phyloP scores from a whole-genome alignment of 495 filamentous ascomycete species.

The Jackrogersella multiformis region DNA sequence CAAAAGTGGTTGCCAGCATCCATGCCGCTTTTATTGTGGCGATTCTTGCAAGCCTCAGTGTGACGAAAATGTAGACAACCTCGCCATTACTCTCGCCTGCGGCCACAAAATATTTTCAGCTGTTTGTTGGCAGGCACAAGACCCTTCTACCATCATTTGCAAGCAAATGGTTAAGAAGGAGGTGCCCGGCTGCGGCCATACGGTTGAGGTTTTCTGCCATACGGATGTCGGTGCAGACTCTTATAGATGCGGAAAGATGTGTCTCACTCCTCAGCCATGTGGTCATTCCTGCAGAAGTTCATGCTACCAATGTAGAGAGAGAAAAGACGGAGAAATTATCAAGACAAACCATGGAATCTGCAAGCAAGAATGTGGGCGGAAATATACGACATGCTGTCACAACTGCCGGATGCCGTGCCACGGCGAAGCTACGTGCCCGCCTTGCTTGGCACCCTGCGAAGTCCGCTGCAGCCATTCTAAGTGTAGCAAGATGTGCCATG shows the following conservation, averaged over 20 bases:
- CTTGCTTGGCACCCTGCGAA: slow-evolving; percentile 66
- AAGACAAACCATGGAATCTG: slow-evolving; percentile 61
- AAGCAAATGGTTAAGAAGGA: slow-evolving; percentile 49
- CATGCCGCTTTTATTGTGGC: slow-evolving; percentile 69
- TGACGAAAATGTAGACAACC: slow-evolving; percentile 45
- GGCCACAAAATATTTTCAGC: slow-evolving; percentile 62
- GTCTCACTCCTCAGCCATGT: slow-evolving; percentile 59
- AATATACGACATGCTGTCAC: slow-evolving; percentile 69
- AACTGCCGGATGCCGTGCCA: slow-evolving; percentile 65
- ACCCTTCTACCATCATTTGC: slow-evolving; percentile 46
- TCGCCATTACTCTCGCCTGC: slow-evolving; percentile 62
- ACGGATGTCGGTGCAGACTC: slow-evolving; percentile 48
- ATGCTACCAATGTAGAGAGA: slow-evolving; percentile 62
- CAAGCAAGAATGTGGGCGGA: slow-evolving; percentile 61
- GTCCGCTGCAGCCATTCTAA: slow-evolving; percentile 69
- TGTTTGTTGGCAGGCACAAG: slow-evolving; percentile 59
- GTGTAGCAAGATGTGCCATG: slow-evolving; percentile 66
- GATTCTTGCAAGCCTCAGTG: slow-evolving; percentile 52
- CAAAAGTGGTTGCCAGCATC: slow-evolving; percentile 66
- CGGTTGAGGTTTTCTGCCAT: slow-evolving; percentile 61
- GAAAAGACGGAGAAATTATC: slow-evolving; percentile 43
- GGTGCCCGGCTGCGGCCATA: slow-evolving; percentile 65
- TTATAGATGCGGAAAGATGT: slow-evolving; percentile 61
- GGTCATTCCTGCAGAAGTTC: slow-evolving; percentile 66
- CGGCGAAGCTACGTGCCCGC: slow-evolving; percentile 58